phyloP scores from a whole-genome alignment of 2,329 filamentous ascomycete genomes.

The Zasmidium angulare region DNA sequence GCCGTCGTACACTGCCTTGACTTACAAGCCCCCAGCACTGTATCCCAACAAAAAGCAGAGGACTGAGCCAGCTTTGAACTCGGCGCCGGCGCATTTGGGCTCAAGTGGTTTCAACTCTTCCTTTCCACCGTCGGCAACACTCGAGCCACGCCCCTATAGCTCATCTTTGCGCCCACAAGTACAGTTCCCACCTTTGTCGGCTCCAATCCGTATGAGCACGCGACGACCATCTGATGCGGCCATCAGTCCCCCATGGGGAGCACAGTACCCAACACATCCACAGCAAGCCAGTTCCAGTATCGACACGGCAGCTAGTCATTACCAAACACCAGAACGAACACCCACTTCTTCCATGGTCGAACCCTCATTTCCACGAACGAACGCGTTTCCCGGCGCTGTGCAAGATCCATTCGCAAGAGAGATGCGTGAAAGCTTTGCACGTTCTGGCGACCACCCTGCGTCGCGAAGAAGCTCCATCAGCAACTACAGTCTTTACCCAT shows the following conservation, averaged over 20 bases:
- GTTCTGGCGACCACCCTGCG: constrained; percentile 11
- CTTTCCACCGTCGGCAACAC: constrained; percentile 14
- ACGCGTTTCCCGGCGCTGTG: constrained; percentile 12
- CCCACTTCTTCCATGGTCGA: constrained; percentile 21
- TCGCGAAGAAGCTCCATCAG: constrained; percentile 21
- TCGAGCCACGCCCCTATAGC: constrained; percentile 13
- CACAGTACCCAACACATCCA: constrained; percentile 12
- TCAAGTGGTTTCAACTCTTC: constrained; percentile 10
- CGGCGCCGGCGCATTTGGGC: constrained; percentile 11
- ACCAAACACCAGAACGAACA: constrained; percentile 24
- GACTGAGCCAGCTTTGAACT: constrained; percentile 20
- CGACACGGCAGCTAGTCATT: constrained; percentile 17
- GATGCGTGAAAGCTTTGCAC: constrained; percentile 22
- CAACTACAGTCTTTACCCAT: constrained; percentile 17
- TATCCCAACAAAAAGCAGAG: constrained; percentile 38
- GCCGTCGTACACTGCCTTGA: constrained; percentile 30
- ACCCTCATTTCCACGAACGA: constrained; percentile 19
- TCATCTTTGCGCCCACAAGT: constrained; percentile 11
- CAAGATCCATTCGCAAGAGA: constrained; percentile 24
- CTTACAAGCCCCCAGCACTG: constrained; percentile 35
- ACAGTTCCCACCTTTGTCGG: constrained; percentile 18
- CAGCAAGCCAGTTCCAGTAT: constrained; percentile 8
- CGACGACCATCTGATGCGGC: constrained; percentile 9
- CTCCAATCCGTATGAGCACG: constrained; percentile 14
- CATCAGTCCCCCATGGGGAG: constrained; percentile 18